These are phyloP conservation scores for Centaurea solstitialis DNA, from an alignment of 129 eudicot species.

Conservation along the genomic window DNA sequence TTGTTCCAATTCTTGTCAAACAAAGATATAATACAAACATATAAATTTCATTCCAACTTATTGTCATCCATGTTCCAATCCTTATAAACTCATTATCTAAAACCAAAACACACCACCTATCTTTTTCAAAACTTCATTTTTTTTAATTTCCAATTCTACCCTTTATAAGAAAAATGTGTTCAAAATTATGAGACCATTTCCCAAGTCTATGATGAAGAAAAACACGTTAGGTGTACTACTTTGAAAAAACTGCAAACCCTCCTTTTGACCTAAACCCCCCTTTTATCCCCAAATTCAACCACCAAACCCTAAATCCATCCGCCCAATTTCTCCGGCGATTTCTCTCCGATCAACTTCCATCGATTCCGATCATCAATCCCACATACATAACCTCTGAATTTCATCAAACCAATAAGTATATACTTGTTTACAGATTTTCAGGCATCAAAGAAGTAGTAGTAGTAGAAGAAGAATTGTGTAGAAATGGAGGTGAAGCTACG, in stretches of 20 bases:
- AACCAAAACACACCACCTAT: too few relatives aligned
- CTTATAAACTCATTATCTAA: too few relatives aligned
- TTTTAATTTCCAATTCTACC: too few relatives aligned
- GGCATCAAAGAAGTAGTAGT: neutral
- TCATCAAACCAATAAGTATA: neutral
- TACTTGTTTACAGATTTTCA: constrained; percentile 1
- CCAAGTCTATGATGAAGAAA: neutral
- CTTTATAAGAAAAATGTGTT: too few relatives aligned
- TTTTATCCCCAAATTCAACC: neutral
- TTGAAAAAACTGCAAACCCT: neutral
- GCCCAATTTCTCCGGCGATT: neutral
- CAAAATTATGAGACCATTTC: neutral
- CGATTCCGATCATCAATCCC: neutral
- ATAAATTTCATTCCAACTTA: too few relatives aligned
- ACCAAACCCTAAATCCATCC: neutral
- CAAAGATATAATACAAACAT: too few relatives aligned
- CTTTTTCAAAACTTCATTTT: too few relatives aligned
- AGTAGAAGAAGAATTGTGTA: neutral
- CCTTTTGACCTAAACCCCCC: neutral
- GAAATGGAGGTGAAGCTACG: constrained; percentile 60
- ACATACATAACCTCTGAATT: neutral
- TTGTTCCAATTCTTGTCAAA: too few relatives aligned
- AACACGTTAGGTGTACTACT: neutral
- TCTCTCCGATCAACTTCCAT: neutral
- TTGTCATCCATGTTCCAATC: too few relatives aligned